phyloP scores from a whole-genome alignment of 805 yeast species.

The Pichia paraexigua region DNA sequence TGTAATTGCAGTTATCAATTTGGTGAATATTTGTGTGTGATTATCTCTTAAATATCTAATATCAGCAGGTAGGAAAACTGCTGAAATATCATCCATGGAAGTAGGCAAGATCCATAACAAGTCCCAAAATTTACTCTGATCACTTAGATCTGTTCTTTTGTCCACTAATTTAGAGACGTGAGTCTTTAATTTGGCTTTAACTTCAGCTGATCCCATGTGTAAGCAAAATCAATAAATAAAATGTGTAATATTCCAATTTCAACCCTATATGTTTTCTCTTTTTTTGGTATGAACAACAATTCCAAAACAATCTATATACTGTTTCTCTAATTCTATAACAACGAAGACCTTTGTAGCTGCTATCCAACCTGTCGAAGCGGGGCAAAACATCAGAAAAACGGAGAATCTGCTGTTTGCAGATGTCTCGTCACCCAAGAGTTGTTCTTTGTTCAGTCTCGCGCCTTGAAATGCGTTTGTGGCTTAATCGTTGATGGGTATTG shows the following conservation, averaged over 20 bases:
- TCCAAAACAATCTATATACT: neutral
- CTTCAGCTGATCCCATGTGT: slow-evolving; percentile 68
- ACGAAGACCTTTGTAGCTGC: neutral
- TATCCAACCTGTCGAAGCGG: neutral
- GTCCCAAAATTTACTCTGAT: slow-evolving; percentile 35
- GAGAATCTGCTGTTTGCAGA: neutral
- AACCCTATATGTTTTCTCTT: too few relatives aligned
- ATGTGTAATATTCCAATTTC: neutral
- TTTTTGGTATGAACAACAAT: neutral
- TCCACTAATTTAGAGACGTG: slow-evolving; percentile 54
- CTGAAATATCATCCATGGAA: slow-evolving; percentile 48
- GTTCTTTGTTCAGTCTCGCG: neutral
- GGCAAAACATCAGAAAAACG: neutral
- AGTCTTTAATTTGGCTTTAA: slow-evolving; percentile 50
- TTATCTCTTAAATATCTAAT: slow-evolving; percentile 50
- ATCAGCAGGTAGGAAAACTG: slow-evolving; percentile 48
- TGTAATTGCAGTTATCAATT: slow-evolving; percentile 38
- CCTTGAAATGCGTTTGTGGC: neutral
- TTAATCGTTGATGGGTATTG: neutral
- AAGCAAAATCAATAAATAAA: neutral
- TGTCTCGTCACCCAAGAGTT: neutral
- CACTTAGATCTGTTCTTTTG: slow-evolving; percentile 29
- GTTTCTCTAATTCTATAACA: neutral
- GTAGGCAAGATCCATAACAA: slow-evolving; percentile 42
- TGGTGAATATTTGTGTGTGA: slow-evolving; percentile 49